A percentile compares a stretch with the other conserved stretches of the same genome.
Conservation (phyloP, 768 basidiomycete genomes). For the Boletus reticulatus region DNA sequence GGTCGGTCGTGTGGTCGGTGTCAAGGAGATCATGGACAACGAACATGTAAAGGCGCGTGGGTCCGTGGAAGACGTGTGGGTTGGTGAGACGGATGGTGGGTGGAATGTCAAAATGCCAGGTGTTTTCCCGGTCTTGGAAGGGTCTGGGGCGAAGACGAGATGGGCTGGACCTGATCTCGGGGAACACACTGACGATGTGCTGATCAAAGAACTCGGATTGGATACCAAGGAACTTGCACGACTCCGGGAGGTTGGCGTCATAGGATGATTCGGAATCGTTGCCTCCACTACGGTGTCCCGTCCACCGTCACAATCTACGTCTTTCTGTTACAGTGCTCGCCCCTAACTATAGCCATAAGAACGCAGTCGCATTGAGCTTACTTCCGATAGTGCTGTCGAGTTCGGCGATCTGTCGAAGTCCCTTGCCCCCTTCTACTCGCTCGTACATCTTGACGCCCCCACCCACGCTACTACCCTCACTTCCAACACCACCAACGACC, state of each 20-base stretch:
- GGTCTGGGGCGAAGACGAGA: constrained; percentile 52
- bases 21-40: constrained; percentile 59
- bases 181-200: constrained; percentile 50
- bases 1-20: constrained; percentile 60
- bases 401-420: constrained; percentile 50
- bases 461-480: constrained; percentile 51
- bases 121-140: constrained; percentile 62
- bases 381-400: constrained; percentile 37
- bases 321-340: not conserved
- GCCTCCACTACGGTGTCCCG: no score
- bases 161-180: constrained; percentile 76
- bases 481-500: constrained; percentile 55
- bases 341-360: constrained; percentile 33
- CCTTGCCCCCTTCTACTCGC: constrained; percentile 56
- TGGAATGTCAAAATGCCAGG: constrained; percentile 70
- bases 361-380: constrained; percentile 34
- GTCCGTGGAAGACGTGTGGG: constrained; percentile 57
- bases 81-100: constrained; percentile 38
- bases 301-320: not conserved
- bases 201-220: constrained; percentile 44
- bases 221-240: constrained; percentile 34
- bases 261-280: constrained; percentile 25
- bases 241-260: constrained; percentile 40
- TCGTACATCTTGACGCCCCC: constrained; percentile 74
- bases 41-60: constrained; percentile 57